Base-by-base conservation (phyloP, 495 filamentous ascomycete species). In the Jackrogersella multiformis region DNA sequence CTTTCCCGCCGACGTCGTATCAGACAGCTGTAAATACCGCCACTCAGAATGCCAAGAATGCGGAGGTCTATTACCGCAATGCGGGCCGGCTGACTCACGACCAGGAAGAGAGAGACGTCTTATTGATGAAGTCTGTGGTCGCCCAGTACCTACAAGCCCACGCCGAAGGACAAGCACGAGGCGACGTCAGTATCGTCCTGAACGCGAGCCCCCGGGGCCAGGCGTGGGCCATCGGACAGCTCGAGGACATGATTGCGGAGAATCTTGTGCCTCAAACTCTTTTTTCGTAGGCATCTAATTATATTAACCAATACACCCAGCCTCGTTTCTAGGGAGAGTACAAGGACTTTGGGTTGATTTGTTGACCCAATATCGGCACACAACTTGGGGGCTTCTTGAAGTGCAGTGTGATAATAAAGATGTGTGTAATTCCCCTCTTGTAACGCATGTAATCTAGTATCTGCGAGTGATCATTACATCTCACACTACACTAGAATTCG, bases 1-100 rank as follows among this genome's bases (percentile, higher is more conserved):
- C 84, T 0, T 74, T 79, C 30, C 70, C 81, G 1, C 72, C 85
- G 4, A 78, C 76, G 67, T 78, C 83, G 21, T 78, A 86, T 64
- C 66, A 73, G 7, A 72, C 82, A 58, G 84, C 86, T 10, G 69
- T 77, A 38, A 79, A 84, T 52, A 82, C 82, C 41, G 78, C 76
- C 18, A 49, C 77, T 3, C 84, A 79, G 21, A 79, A 89, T 20
- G 73, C 89, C 35, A 80, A 80, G 35, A 88, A 89, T 63, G 86
- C 88, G 2, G 84, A 85, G 34, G 85, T 86, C 0, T 89, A 85
- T 63, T 90, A 87, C 68, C 81, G 84, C 44, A 86, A 87, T 36
- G 87, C 86, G 9, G 79, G 82, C 24, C 81, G 77, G 35, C 64
- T 86, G 21, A 78, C 79, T 44, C 73, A 76, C 41, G 76, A 78